phyloP scores from a whole-genome alignment of 768 basidiomycete species.

The Mrakia blollopis region DNA sequence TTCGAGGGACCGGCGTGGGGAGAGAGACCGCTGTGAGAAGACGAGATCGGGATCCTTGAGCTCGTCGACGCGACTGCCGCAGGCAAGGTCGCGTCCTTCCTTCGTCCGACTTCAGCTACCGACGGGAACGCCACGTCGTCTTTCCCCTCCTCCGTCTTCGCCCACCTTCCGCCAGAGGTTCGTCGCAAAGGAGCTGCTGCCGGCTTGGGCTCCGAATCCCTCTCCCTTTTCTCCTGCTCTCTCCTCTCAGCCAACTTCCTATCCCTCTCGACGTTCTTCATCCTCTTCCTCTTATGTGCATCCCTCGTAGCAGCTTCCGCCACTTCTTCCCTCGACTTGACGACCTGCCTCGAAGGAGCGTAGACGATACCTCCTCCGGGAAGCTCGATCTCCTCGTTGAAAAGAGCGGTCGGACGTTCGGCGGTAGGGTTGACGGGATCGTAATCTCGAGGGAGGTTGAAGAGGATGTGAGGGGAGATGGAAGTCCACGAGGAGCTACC shows the following conservation, averaged over 20 bases:
- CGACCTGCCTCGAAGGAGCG: background rate
- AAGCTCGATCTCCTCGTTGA: background rate
- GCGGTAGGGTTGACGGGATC: background rate
- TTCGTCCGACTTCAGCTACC: no score
- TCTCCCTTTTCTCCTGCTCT: background rate
- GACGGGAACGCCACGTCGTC: background rate
- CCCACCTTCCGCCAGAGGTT: background rate
- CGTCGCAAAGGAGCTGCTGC: background rate
- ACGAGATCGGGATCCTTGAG: no score
- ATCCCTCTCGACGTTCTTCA: background rate
- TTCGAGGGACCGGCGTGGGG: no score
- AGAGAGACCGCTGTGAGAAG: no score
- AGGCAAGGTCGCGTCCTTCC: no score
- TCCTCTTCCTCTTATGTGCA: background rate
- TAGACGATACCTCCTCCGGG: background rate
- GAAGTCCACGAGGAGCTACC: constrained; percentile 5
- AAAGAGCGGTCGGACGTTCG: background rate
- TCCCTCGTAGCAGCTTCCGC: background rate
- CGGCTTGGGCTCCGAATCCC: background rate
- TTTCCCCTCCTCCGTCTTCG: background rate
- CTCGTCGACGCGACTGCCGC: no score
- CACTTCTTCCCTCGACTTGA: background rate
- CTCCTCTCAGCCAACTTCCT: constrained; percentile 14
- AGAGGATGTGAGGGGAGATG: constrained; percentile 16
- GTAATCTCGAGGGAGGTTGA: constrained; percentile 8